Evolutionary conservation across 176 grass and related monocot genomes (phyloP), one percentile per base, ranked within the genome.

Genomic region (Cymbopogon citratus): DNA sequence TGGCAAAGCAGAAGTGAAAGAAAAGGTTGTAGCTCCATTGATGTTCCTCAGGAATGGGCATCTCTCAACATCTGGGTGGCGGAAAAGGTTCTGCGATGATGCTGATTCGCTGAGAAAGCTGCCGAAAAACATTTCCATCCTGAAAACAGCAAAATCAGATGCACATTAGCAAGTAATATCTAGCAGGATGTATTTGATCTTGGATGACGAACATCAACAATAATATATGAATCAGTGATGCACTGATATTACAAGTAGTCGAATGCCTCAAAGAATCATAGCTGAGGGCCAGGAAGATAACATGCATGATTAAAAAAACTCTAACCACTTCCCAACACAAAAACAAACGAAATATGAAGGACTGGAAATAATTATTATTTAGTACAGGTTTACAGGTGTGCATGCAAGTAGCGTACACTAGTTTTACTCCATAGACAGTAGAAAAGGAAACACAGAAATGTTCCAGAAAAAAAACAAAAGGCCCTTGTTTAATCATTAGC

Each of bases 11-110:
- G 92, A 89, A 56, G 89, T 85, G 64, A 94, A 89, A 39, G 92
- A 89, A 69, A 94, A 78, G 27, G 83, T 83, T 33, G 89, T 78
- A 7, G 89, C 77, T 67, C 80, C 89, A 80, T 87, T 74, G 60
- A 94, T 89, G 79, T 94, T 94, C 48, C 89, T 89, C 57, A 91
- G 85, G 79, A 94, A 94, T 45, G 92, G 92, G 79, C 92, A 94
- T 80, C 59, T 94, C 36, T 94, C 87, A 12, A 83, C 74, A 87
- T 89, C 79, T 0, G 74, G 89, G 69, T 90, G 81, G 27, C 74
- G 51, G 66, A 76, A 91, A 28, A 88, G 44, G 80, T 90, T 91
- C 16, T 91, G 87, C 19, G 74, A 80, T 9, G 78, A 81, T 21
- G 54, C 64, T 27, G 89, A 87, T 59, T 94, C 92, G 9, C 87